Evolutionary conservation across 495 filamentous ascomycete species (phyloP).

Genomic region (Trypethelium eluteriae): DNA sequence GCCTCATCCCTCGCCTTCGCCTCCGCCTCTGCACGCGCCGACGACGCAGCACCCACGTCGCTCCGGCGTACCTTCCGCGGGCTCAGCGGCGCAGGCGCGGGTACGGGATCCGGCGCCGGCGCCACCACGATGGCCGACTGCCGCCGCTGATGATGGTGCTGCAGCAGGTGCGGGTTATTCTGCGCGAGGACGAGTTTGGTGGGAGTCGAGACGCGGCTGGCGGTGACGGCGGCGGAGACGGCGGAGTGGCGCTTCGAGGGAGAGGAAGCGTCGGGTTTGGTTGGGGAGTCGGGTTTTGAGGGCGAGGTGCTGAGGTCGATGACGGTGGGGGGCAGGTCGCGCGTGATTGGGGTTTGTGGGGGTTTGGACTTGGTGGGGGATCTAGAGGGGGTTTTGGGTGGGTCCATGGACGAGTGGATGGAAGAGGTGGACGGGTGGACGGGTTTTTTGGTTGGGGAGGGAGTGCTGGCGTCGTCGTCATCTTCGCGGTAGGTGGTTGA

Average conservation of each 20-base stretch:
- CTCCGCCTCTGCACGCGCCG: background rate
- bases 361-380: conserved; percentile 6
- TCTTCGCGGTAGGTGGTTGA: background rate
- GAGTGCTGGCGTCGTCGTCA: background rate
- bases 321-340: background rate
- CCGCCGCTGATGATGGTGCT: conserved; percentile 51
- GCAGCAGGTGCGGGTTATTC: conserved; percentile 67
- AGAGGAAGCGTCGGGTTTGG: conserved; percentile 8
- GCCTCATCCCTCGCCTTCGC: conserved; percentile 8
- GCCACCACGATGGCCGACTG: conserved; percentile 50
- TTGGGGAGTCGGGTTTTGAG: conserved; percentile 10
- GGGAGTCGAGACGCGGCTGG: conserved; percentile 32
- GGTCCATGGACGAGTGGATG: background rate
- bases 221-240: conserved; percentile 20
- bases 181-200: conserved; percentile 68
- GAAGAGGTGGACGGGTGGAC: background rate
- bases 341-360: background rate
- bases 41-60: background rate
- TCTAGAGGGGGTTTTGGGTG: background rate
- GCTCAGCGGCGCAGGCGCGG: background rate
- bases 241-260: conserved; percentile 1
- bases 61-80: conserved; percentile 1
- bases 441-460: background rate
- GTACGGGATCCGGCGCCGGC: conserved; percentile 10
- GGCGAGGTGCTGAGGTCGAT: conserved; percentile 11